phyloP scores from a whole-genome alignment of 306 rosid species.

The Potentilla sterilis region DNA sequence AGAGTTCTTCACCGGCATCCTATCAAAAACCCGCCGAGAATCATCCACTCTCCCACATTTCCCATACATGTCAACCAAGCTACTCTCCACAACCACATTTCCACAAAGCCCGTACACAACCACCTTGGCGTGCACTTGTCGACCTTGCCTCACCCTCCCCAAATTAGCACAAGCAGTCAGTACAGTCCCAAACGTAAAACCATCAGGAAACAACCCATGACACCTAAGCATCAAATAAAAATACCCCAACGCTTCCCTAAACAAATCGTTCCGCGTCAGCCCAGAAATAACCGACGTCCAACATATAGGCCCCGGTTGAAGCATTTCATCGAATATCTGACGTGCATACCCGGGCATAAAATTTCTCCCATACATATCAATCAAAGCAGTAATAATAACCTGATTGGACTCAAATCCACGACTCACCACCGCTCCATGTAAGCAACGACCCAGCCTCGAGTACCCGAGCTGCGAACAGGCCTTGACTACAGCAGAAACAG shows the following conservation, averaged over 20 bases:
- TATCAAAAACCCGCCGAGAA: constrained; percentile 55
- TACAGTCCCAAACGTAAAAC: constrained; percentile 67
- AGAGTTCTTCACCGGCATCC: constrained; percentile 58
- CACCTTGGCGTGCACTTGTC: constrained; percentile 63
- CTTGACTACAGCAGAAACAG: constrained; percentile 69
- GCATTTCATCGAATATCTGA: constrained; percentile 62
- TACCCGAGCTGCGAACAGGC: constrained; percentile 55
- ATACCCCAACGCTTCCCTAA: constrained; percentile 48
- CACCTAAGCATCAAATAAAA: constrained; percentile 51
- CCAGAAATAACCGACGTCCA: constrained; percentile 76
- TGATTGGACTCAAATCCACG: constrained; percentile 53
- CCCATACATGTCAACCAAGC: constrained; percentile 92
- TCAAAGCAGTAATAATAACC: constrained; percentile 53
- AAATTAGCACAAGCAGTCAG: constrained; percentile 68
- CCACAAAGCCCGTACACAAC: constrained; percentile 52
- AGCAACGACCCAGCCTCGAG: constrained; percentile 43
- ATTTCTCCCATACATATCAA: constrained; percentile 78
- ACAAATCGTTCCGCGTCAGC: constrained; percentile 60
- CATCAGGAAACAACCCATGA: constrained; percentile 53
- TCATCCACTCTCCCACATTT: constrained; percentile 57
- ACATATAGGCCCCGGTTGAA: constrained; percentile 51
- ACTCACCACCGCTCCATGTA: constrained; percentile 50
- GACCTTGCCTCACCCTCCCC: constrained; percentile 68
- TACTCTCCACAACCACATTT: constrained; percentile 80
- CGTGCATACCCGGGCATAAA: constrained; percentile 41